A percentile compares a stretch with the other conserved stretches of the same genome.
Conservation (phyloP, 345 rosid species). For the Moringa oleifera region DNA sequence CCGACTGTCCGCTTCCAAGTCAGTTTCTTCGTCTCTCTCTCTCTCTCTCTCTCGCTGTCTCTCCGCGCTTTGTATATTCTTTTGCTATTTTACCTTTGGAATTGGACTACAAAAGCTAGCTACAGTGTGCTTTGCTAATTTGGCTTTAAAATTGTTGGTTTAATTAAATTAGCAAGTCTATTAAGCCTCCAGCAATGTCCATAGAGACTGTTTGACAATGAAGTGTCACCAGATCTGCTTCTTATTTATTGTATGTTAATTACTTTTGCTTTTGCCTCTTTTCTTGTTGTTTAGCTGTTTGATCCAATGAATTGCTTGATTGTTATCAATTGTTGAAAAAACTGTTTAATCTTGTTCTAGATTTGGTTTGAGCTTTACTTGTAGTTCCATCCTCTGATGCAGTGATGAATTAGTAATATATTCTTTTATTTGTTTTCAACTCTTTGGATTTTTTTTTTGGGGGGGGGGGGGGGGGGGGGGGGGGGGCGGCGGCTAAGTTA, state of each 20-base stretch:
- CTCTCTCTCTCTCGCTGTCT: no score
- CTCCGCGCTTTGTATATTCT: no score
- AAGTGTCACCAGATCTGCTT: neutral
- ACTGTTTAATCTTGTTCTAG: no score
- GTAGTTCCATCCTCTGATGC: no score
- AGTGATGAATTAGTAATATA: no score
- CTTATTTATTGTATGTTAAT: neutral
- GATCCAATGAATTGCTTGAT: no score
- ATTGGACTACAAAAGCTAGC: constrained; percentile 3
- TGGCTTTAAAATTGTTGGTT: neutral
- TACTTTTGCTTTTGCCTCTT: neutral
- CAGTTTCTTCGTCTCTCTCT: constrained; percentile 23
- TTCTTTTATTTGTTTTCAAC: no score
- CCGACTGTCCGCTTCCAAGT: constrained; percentile 46
- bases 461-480: no score
- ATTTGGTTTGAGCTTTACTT: no score
- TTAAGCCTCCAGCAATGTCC: neutral
- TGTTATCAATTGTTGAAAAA: no score
- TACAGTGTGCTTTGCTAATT: constrained; percentile 17
- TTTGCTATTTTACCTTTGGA: neutral
- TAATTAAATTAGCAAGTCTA: neutral
- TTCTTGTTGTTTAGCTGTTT: neutral
- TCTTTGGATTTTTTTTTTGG: no score
- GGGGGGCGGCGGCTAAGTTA: no score
- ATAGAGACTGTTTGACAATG: neutral